Base-by-base conservation (phyloP, 1,284 basidiomycete genomes). In the Cryptococcus hybrid region DNA sequence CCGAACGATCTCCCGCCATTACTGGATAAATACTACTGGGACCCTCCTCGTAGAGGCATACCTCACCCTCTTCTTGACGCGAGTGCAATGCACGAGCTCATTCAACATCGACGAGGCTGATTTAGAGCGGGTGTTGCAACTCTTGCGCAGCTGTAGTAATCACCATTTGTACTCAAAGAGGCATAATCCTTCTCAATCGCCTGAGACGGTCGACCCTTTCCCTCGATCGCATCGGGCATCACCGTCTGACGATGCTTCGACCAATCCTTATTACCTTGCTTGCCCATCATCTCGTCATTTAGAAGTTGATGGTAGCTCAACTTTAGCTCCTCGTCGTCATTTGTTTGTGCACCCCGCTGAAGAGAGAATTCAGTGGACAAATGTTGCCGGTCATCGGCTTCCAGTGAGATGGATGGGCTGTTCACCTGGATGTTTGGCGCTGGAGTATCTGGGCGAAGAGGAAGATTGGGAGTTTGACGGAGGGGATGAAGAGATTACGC, bases 341-440 rank as follows among this genome's bases (percentile, higher is more conserved):
- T 13, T 78, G 15, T 77, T 73, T 57, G 50, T 78, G n/a, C 64
- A 74, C 43, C 56, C 74, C 2, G 70, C 72, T 2, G 77, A 77
- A 48, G 70, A 75, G 49, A 60, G 75, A n/a, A 55, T 75, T 18
- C 73, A 78, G 51, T 78, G 74, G 75, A 52, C 60, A n/a, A 57
- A 65, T 6, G 59, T 76, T 9, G 60, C 57, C 45, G 67, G 64
- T 5, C 56, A 56, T n/a, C 63, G 58, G 7, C 57, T 77, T 3
- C 77, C 77, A 0, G 61, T 77, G 2, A 58, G 60, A 35, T 77
- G 76, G 75, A 56, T 60, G 45, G 77, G 77, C 13, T 78, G 77
- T 55, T 68, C 68, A 1, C 71, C 68, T 0, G 77, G 74, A 5
- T 78, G 77, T 54, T 57, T 78, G 52, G 61, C 55, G 1, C 30